Conservation (phyloP, 192 early-diverging fungal species). For the Phycomyces nitens region DNA sequence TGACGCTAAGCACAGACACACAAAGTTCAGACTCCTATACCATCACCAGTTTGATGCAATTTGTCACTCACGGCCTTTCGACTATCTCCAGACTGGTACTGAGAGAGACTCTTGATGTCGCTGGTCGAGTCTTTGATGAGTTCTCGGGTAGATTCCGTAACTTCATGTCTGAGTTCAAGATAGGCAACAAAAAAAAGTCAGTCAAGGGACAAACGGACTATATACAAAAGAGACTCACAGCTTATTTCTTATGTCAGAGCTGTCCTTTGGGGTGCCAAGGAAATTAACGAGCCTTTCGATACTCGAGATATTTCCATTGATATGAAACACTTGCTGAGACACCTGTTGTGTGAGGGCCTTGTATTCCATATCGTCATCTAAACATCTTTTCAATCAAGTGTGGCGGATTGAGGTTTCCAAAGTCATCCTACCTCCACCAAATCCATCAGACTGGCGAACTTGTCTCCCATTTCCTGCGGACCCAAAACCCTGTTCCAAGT, state of each 20-base stretch:
- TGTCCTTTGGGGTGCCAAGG: conserved; percentile 77
- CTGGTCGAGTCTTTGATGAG: conserved; percentile 74
- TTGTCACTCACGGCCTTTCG: conserved; percentile 23
- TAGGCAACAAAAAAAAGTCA: no score
- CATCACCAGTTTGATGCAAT: no score
- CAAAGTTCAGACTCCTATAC: no score
- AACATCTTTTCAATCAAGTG: not conserved
- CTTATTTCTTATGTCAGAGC: conserved; percentile 66
- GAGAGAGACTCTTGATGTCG: conserved; percentile 74
- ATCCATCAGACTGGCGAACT: not conserved
- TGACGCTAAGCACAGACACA: conserved; percentile 48
- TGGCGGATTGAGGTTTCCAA: not conserved
- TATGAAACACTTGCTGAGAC: conserved; percentile 82
- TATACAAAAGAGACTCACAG: conserved; percentile 50
- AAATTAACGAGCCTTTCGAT: conserved; percentile 75
- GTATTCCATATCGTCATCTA: conserved; percentile 46
- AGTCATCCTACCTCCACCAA: not conserved
- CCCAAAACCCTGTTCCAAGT: conserved; percentile 20
- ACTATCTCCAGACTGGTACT: conserved; percentile 42
- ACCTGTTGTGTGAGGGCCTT: conserved; percentile 58
- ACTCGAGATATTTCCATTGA: conserved; percentile 80
- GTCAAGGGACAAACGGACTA: no score
- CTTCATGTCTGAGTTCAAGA: conserved; percentile 47
- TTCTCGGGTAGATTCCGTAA: conserved; percentile 80
- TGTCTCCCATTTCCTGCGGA: not conserved